Evolutionary conservation across 2,329 filamentous ascomycete species (phyloP).

Genomic region (Talaromyces marneffei): DNA sequence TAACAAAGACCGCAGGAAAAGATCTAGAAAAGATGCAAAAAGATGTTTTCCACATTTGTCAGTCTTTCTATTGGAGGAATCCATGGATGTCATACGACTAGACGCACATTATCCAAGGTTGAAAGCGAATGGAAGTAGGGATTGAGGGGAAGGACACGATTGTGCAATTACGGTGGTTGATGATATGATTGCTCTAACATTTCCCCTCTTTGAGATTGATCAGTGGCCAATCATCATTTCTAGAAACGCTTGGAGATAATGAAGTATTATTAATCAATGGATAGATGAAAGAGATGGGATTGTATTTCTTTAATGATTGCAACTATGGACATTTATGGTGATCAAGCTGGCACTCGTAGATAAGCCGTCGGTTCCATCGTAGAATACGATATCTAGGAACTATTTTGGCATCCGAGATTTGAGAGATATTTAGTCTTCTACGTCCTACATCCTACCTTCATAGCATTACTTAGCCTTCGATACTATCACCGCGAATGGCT

Average conservation of each 20-base stretch:
- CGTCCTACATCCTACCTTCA: neutral
- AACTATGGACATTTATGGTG: neutral
- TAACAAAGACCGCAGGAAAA: neutral
- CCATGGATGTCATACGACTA: neutral
- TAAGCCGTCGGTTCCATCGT: neutral
- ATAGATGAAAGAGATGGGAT: too few relatives aligned
- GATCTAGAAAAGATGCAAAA: neutral
- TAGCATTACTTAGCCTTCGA: neutral
- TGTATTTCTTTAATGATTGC: neutral
- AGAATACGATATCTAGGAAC: neutral
- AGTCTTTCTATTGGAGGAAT: neutral
- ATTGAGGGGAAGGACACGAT: neutral
- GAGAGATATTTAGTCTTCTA: neutral
- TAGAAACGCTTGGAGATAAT: neutral
- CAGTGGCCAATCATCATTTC: neutral
- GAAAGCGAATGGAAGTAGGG: neutral
- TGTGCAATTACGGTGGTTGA: constrained; percentile 24
- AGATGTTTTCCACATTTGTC: neutral
- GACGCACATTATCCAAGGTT: neutral
- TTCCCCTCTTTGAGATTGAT: neutral
- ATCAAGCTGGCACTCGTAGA: neutral
- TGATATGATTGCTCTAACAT: constrained; percentile 27
- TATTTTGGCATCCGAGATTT: neutral
- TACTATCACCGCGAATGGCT: constrained; percentile 37
- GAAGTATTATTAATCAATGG: neutral